Conservation (phyloP, 2,329 filamentous ascomycete species). For the Sporothrix luriei region DNA sequence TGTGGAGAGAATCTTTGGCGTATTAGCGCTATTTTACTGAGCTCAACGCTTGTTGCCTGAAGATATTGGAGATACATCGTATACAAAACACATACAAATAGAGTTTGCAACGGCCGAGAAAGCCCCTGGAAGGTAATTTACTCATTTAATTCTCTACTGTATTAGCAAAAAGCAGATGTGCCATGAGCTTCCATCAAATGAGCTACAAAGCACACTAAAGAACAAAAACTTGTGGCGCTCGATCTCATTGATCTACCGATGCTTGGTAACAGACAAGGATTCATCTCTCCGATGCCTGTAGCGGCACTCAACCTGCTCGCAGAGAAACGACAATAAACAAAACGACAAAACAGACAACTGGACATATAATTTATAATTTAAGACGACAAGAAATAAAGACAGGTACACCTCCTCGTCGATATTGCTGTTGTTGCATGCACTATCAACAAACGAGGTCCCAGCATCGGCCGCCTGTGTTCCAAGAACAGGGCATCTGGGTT, state of each 20-base stretch:
- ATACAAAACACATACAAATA: no score
- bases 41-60: no score
- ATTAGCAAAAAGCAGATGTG: no score
- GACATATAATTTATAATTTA: not conserved
- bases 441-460: conserved; percentile 11
- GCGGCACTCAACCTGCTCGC: not conserved
- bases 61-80: no score
- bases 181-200: no score
- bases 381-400: not conserved
- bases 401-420: not conserved
- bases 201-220: no score
- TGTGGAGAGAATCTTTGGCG: no score
- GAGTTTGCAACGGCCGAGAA: no score
- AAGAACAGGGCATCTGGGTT: conserved; percentile 25
- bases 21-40: no score
- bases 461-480: conserved; percentile 16
- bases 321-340: not conserved
- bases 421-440: not conserved
- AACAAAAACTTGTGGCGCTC: no score
- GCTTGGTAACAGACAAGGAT: conserved; percentile 6
- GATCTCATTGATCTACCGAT: conserved; percentile 5
- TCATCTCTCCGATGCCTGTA: conserved; percentile 15
- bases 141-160: no score
- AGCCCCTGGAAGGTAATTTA: no score
- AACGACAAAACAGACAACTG: not conserved